Evolutionary conservation across 1,139 yeast genomes (phyloP).

Genomic region (Suhomyces atakaporum): DNA sequence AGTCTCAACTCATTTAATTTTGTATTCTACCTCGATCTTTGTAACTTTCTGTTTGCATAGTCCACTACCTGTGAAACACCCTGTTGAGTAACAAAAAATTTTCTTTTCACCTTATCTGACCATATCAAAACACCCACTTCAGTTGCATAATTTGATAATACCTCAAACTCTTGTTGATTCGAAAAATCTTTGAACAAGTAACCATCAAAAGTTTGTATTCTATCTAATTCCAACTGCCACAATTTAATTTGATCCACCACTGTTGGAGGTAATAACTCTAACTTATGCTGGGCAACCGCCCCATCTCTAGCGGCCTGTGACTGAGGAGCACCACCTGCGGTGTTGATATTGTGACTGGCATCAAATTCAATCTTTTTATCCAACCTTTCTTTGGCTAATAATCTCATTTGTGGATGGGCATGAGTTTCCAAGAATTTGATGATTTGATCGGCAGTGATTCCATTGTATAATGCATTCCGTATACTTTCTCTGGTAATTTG

Average conservation of each 20-base stretch:
- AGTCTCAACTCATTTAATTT: no score
- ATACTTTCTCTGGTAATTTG: constrained; percentile 91
- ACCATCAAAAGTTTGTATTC: constrained; percentile 88
- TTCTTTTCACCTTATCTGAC: constrained; percentile 71
- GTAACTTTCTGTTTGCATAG: constrained; percentile 68
- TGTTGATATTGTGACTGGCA: constrained; percentile 56
- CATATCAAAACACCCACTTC: constrained; percentile 90
- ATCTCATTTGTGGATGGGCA: constrained; percentile 91
- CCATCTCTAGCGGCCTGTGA: constrained; percentile 30
- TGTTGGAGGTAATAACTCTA: constrained; percentile 86
- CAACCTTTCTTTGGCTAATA: constrained; percentile 65
- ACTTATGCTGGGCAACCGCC: constrained; percentile 39
- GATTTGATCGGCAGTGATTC: constrained; percentile 94
- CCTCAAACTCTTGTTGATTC: constrained; percentile 73
- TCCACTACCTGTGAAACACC: constrained; percentile 90
- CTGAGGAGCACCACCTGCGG: constrained; percentile 47
- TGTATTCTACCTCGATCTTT: constrained; percentile 13
- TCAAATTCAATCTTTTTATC: constrained; percentile 69
- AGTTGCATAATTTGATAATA: constrained; percentile 73
- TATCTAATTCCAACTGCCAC: constrained; percentile 95
- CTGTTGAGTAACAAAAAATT: constrained; percentile 78
- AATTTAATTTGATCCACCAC: constrained; percentile 92
- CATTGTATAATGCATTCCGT: constrained; percentile 77
- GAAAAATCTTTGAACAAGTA: constrained; percentile 85
- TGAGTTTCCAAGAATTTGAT: constrained; percentile 86